phyloP scores from a whole-genome alignment of 768 basidiomycete species.

The Mycena leptocephala region DNA sequence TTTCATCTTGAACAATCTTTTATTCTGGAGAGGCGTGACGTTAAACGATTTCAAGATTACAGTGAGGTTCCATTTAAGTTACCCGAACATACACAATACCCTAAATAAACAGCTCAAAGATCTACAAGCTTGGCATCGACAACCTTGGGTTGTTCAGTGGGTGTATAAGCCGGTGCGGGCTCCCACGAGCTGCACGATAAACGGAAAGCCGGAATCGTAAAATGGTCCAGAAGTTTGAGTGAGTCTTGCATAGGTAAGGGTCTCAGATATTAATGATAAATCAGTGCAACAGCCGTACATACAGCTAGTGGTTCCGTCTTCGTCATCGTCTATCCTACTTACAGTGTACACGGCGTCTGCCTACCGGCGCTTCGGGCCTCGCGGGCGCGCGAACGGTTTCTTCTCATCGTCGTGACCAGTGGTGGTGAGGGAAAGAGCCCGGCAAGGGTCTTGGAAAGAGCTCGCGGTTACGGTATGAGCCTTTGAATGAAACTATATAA shows the following conservation, averaged over 20 bases:
- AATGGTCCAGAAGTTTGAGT: no score
- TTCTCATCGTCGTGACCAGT: conserved; percentile 48
- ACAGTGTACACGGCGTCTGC: background rate
- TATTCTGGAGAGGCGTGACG: no score
- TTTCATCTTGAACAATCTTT: no score
- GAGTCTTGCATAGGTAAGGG: no score
- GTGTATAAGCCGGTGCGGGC: background rate
- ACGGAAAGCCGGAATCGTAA: no score
- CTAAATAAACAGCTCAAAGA: background rate
- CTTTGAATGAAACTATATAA: conserved; percentile 63
- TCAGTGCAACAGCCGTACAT: no score
- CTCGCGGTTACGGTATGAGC: conserved; percentile 67
- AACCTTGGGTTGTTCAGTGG: background rate
- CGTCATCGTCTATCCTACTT: background rate
- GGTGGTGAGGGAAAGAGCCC: conserved; percentile 58
- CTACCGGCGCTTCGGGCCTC: conserved; percentile 74
- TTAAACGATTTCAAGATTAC: background rate
- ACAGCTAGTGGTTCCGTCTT: background rate
- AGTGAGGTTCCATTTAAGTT: background rate
- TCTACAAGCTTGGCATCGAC: background rate
- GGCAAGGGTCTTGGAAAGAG: conserved; percentile 60
- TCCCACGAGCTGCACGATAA: background rate
- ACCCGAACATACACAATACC: background rate
- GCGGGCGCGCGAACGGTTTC: conserved; percentile 79
- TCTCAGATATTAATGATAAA: background rate